Evolutionary conservation across 2,329 filamentous ascomycete genomes (phyloP).

Genomic region (Penicillium sp.): DNA sequence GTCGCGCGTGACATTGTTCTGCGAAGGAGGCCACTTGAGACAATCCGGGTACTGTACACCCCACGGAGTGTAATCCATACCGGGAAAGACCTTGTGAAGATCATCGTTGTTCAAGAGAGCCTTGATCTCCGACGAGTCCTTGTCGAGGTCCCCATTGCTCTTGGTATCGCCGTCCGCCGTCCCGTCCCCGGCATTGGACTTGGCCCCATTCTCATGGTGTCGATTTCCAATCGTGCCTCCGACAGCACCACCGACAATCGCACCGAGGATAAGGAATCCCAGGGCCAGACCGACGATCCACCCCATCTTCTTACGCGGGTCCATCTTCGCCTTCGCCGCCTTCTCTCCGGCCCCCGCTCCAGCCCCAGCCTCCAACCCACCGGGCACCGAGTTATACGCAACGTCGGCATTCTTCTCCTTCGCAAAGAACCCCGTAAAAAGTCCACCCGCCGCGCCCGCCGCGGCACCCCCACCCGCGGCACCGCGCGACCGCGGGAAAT

Average conservation of each 20-base stretch:
- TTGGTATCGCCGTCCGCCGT: slow-evolving; percentile 62
- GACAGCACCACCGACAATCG: slow-evolving; percentile 71
- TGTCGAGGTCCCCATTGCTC: slow-evolving; percentile 69
- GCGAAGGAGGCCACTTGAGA: slow-evolving; percentile 72
- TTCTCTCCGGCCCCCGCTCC: slow-evolving; percentile 59
- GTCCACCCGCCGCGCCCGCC: slow-evolving; percentile 41
- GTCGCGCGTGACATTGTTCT: slow-evolving; percentile 93
- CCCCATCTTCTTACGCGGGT: slow-evolving; percentile 65
- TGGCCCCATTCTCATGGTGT: slow-evolving; percentile 42
- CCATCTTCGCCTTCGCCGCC: slow-evolving; percentile 55
- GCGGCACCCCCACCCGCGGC: slow-evolving; percentile 50
- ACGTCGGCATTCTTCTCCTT: slow-evolving; percentile 45
- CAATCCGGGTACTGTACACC: slow-evolving; percentile 90
- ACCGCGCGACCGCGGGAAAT: slow-evolving; percentile 56
- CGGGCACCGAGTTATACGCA: slow-evolving; percentile 59
- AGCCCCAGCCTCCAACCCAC: slow-evolving; percentile 26
- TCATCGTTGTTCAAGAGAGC: slow-evolving; percentile 75
- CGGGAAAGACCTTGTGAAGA: slow-evolving; percentile 90
- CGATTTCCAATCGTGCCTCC: slow-evolving; percentile 68
- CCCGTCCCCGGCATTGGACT: slow-evolving; percentile 35
- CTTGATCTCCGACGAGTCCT: slow-evolving; percentile 78
- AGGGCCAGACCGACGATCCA: slow-evolving; percentile 70
- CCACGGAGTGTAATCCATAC: slow-evolving; percentile 92
- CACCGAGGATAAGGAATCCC: slow-evolving; percentile 66
- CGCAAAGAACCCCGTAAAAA: slow-evolving; percentile 48